Conservation (phyloP, 257 asterid genomes). For the Ophiorrhiza pumila region DNA sequence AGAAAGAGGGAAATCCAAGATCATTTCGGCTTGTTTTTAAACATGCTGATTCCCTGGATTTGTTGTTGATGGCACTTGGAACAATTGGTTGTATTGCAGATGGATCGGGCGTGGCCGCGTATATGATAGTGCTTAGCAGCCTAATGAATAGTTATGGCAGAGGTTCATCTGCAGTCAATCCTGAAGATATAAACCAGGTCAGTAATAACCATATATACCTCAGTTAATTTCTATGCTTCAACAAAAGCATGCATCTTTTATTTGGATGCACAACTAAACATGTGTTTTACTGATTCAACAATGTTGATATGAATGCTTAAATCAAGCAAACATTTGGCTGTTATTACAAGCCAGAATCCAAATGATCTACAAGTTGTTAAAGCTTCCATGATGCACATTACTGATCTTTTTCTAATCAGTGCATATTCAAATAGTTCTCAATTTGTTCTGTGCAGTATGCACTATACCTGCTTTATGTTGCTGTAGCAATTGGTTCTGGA, state of each 20-base stretch:
- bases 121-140: conserved; percentile 8
- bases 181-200: conserved; percentile 15
- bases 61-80: conserved; percentile 17
- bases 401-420: background rate
- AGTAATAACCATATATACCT: no score
- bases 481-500: conserved; percentile 11
- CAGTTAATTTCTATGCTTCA: background rate
- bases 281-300: no score
- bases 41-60: conserved; percentile 14
- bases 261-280: no score
- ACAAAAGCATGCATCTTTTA: background rate
- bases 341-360: background rate
- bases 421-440: background rate
- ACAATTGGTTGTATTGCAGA: conserved; percentile 12
- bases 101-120: conserved; percentile 1
- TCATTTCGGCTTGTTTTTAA: conserved; percentile 8
- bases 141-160: conserved; percentile 19
- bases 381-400: background rate
- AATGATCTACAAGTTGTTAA: background rate
- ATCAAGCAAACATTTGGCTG: background rate
- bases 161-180: conserved; percentile 5
- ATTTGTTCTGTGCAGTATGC: conserved; percentile 18
- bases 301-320: background rate
- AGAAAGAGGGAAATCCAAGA: background rate
- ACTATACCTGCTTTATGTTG: conserved; percentile 14